Conservation (phyloP, 2,329 filamentous ascomycete genomes). For the Diaporthe caulivora region DNA sequence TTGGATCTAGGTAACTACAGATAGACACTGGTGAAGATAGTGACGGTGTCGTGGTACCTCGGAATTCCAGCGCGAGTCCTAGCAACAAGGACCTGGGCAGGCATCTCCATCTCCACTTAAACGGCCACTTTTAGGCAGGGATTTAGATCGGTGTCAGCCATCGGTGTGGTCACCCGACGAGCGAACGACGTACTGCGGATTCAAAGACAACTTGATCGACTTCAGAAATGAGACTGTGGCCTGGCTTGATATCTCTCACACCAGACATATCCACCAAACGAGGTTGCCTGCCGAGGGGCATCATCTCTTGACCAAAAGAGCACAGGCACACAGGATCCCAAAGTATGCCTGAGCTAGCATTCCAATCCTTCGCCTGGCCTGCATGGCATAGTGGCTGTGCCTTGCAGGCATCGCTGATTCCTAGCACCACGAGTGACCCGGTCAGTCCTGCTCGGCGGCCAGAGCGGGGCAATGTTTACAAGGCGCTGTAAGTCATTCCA, state of each 20-base stretch:
- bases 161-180: neutral
- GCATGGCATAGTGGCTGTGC: neutral
- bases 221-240: too few species aligned
- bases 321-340: neutral
- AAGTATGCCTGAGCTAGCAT: neutral
- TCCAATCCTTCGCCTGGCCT: neutral
- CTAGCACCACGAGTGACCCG: neutral
- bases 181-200: neutral
- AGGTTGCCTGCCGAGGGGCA: neutral
- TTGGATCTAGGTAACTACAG: neutral
- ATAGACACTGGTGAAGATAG: neutral
- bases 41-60: neutral
- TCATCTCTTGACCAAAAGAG: too few species aligned
- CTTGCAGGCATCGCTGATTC: neutral
- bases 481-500: neutral
- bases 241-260: neutral
- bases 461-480: neutral
- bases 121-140: neutral
- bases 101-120: neutral
- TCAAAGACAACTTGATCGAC: too few species aligned
- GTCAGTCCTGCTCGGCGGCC: neutral
- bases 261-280: too few species aligned
- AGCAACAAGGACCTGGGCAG: neutral
- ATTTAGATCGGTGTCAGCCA: neutral
- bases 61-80: neutral